Evolutionary conservation across 2,329 filamentous ascomycete species (phyloP).

Genomic region (Colletotrichum truncatum): DNA sequence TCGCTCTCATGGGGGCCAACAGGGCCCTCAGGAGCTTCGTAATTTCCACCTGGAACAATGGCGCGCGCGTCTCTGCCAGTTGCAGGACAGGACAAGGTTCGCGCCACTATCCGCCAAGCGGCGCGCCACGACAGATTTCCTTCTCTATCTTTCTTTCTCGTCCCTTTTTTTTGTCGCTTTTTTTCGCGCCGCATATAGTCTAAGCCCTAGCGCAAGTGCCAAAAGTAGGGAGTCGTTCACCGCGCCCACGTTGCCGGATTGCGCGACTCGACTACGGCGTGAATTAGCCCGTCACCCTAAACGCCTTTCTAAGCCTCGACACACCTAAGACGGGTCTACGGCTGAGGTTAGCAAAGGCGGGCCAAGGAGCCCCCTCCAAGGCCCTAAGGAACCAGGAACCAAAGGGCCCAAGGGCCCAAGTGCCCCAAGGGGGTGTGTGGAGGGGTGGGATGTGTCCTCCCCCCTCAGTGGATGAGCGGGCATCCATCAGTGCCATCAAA

Average conservation of each 20-base stretch:
- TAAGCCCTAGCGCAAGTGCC: conserved; percentile 18
- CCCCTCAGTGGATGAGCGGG: conserved; percentile 11
- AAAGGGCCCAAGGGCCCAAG: no score
- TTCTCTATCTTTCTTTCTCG: neutral
- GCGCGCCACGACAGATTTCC: conserved; percentile 1
- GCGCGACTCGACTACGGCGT: conserved; percentile 13
- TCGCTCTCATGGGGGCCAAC: no score
- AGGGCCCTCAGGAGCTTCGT: conserved; percentile 9
- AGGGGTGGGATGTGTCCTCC: neutral
- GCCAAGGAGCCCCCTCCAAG: neutral
- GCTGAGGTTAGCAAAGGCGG: conserved; percentile 7
- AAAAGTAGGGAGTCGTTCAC: conserved; percentile 15
- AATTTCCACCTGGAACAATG: conserved; percentile 31
- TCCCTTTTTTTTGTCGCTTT: neutral
- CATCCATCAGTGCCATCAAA: conserved; percentile 19
- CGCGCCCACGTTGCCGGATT: conserved; percentile 26
- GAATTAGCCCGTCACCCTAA: neutral
- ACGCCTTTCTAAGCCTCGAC: neutral
- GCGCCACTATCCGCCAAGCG: conserved; percentile 21
- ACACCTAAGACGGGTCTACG: neutral
- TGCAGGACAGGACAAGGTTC: conserved; percentile 4
- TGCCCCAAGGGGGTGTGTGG: neutral
- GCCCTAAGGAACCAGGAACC: no score
- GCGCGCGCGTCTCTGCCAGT: conserved; percentile 21
- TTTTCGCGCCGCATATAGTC: conserved; percentile 3